phyloP scores from a whole-genome alignment of 305 asterid species.

The Solanum hybrid region DNA sequence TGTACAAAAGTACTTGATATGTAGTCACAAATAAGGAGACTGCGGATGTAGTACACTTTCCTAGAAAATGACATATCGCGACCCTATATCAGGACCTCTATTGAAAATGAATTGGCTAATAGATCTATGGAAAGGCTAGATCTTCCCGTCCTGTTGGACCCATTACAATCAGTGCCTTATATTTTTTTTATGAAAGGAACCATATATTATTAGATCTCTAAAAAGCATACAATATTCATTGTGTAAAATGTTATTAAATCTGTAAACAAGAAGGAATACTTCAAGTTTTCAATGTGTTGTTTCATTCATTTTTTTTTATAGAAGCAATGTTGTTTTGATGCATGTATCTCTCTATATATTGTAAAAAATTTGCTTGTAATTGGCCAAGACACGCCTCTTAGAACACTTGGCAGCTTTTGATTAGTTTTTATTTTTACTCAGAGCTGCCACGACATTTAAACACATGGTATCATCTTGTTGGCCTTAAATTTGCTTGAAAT shows the following conservation, averaged over 20 bases:
- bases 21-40: neutral
- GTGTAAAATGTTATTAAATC: neutral
- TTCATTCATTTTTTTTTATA: neutral
- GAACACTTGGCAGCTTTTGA: neutral
- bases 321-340: neutral
- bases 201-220: neutral
- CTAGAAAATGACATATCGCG: neutral
- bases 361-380: rapidly evolving
- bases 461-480: neutral
- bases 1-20: no score
- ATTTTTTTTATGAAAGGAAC: neutral
- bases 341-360: neutral
- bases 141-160: neutral
- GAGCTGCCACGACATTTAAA: neutral
- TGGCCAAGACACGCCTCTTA: neutral
- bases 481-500: neutral
- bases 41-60: neutral
- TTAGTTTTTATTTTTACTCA: neutral
- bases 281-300: no score
- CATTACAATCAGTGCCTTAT: no score
- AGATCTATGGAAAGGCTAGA: neutral
- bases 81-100: neutral
- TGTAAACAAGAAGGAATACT: neutral
- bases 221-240: no score
- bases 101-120: neutral